Conservation (phyloP, 345 rosid species). For the Hibiscus mutabilis region DNA sequence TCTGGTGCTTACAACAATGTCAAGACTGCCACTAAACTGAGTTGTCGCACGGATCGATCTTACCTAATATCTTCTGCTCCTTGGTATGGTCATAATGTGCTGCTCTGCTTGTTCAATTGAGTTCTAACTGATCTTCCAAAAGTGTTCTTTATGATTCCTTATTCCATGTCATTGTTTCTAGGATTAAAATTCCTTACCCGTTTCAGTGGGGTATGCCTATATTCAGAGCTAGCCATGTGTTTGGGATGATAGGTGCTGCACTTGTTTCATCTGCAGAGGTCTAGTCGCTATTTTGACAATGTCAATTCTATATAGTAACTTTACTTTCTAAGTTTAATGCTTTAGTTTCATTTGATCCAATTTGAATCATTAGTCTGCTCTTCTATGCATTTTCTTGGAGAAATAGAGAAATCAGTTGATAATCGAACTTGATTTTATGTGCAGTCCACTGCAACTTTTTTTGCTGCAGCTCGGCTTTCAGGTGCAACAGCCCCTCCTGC, state of each 20-base stretch:
- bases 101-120: not conserved
- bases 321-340: not conserved
- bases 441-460: conserved; percentile 80
- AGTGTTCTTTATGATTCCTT: not conserved
- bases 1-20: not conserved
- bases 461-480: conserved; percentile 81
- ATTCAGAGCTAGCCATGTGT: not conserved
- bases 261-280: not conserved
- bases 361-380: not conserved
- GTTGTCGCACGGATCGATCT: not conserved
- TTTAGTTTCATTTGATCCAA: not conserved
- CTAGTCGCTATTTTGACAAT: not conserved
- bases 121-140: not conserved
- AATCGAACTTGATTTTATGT: conserved; percentile 1
- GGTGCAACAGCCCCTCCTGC: conserved; percentile 97
- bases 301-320: not conserved
- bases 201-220: not conserved
- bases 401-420: conserved; percentile 1
- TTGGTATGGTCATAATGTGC: not conserved
- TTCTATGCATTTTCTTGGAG: not conserved
- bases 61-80: not conserved
- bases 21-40: not conserved
- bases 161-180: not conserved
- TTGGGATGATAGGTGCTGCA: not conserved
- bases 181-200: not conserved